Evolutionary conservation across 2,329 filamentous ascomycete genomes (phyloP).

Genomic region (Penicillium capsulatum): DNA sequence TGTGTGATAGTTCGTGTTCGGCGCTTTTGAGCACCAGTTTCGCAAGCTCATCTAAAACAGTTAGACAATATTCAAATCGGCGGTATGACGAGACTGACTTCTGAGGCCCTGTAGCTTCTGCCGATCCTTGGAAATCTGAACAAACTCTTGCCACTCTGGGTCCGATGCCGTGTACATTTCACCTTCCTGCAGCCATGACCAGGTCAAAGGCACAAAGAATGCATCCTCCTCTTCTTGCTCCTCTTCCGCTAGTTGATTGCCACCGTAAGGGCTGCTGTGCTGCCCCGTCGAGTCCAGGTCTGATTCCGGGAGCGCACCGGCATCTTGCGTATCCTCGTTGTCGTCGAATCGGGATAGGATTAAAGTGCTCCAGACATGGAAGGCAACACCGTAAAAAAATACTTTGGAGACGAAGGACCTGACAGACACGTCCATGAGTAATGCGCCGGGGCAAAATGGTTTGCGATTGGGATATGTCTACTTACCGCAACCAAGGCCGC

Average conservation of each 20-base stretch:
- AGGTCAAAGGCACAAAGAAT: constrained; percentile 60
- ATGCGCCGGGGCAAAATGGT: neutral
- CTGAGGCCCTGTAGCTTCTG: constrained; percentile 48
- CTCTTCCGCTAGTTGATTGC: constrained; percentile 6
- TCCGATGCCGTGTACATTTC: constrained; percentile 41
- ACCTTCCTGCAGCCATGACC: constrained; percentile 35
- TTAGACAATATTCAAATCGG: constrained; percentile 1
- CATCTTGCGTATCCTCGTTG: constrained; percentile 25
- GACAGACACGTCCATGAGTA: constrained; percentile 1
- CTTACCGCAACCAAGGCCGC: constrained; percentile 35
- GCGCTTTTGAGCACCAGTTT: constrained; percentile 44
- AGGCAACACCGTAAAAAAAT: constrained; percentile 31
- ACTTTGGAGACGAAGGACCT: constrained; percentile 31
- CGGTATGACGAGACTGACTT: constrained; percentile 26
- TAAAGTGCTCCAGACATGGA: constrained; percentile 33
- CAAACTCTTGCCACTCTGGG: constrained; percentile 61
- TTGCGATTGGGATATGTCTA: neutral
- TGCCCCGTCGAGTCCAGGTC: constrained; percentile 1
- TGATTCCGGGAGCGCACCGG: constrained; percentile 12
- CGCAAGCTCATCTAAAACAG: constrained; percentile 45
- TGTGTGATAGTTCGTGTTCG: constrained; percentile 40
- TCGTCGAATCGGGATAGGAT: constrained; percentile 31
- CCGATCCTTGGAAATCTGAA: constrained; percentile 55
- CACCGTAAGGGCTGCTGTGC: constrained; percentile 2
- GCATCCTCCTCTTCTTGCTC: constrained; percentile 43